These are phyloP conservation scores for Prunus fruticosa DNA, from an alignment of 306 rosid genomes.

Conservation along the genomic window DNA sequence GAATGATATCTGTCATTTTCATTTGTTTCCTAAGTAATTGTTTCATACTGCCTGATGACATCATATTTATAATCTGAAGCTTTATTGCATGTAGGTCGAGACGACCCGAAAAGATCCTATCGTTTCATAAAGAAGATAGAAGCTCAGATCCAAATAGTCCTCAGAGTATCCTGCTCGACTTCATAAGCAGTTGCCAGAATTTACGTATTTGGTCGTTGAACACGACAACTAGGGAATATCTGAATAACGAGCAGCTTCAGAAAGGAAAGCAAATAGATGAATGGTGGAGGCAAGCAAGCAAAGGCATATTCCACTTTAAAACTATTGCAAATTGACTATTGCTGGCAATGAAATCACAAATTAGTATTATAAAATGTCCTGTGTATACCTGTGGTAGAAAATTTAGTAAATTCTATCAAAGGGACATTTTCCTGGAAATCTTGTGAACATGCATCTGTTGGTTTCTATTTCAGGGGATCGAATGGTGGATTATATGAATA, in stretches of 20 bases:
- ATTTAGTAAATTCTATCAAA: neutral
- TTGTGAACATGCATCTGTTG: neutral
- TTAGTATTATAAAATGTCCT: constrained; percentile 12
- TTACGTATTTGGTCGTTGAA: constrained; percentile 98
- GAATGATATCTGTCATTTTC: constrained; percentile 21
- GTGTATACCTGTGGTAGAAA: neutral
- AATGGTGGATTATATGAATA: constrained; percentile 91
- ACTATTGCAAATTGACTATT: constrained; percentile 5
- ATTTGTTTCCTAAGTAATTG: constrained; percentile 21
- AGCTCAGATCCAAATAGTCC: constrained; percentile 85
- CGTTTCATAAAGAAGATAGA: constrained; percentile 91
- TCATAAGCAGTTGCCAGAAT: constrained; percentile 94
- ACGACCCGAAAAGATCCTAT: constrained; percentile 86
- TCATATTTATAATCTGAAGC: constrained; percentile 23
- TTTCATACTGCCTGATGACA: constrained; percentile 10
- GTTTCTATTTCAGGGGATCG: constrained; percentile 64
- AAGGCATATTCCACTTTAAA: constrained; percentile 52
- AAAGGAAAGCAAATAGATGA: constrained; percentile 99
- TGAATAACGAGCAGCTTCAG: constrained; percentile 94
- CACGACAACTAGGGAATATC: constrained; percentile 81
- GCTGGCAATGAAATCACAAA: constrained; percentile 18
- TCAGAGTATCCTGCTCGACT: constrained; percentile 88
- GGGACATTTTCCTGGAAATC: neutral
- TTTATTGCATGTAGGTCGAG: constrained; percentile 61
- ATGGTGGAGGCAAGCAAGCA: constrained; percentile 98